Evolutionary conservation across 345 rosid genomes (phyloP), one percentile per base, ranked within the genome.

Genomic region (Bretschneidera sinensis): DNA sequence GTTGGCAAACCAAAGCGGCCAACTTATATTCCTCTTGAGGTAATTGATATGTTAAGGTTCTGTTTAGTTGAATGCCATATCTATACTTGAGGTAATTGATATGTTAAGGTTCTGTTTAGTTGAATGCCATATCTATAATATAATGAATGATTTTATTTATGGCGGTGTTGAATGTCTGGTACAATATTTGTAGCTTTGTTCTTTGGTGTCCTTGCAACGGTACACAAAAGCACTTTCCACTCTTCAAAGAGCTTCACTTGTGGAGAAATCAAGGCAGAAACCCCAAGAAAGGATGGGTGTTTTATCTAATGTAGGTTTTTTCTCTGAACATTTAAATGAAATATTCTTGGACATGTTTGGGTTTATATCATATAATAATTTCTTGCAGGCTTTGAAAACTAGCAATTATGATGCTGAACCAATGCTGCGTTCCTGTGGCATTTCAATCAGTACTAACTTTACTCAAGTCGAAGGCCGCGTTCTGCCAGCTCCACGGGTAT

Each of bases 1-100:
- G 98, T 92, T 56, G 98, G 98, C 22, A 92, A 85, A 72, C 88
- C 97, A 22, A 87, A 89, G 69, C 81, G 90, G 21, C 98, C 98
- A 0, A 83, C 85, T 28, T 89, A 75, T 70, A 65, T 87, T 69
- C 97, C 98, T 19, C 21, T 89, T 21, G 97, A 92, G 95, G 97
- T 87, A 60, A 45, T 47, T 11, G 24, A 49, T 54, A 4, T 39
- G 16, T 24, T 6, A 21, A 2, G 24, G 62, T 22, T 65, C 48
- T 17, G 10, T 64, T 67, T 31, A 18, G 16, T 19, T 17, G 61
- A 51, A 24, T 21, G 21, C 20, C n/a, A n/a, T n/a, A n/a, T n/a
- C n/a, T n/a, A n/a, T n/a, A n/a, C 21, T 89, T 21, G 97, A 92
- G 95, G 97, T 87, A 60, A 45, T 47, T 11, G 24, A 49, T 54